phyloP scores from a whole-genome alignment of 305 asterid genomes.

The Fraxinus sp. region DNA sequence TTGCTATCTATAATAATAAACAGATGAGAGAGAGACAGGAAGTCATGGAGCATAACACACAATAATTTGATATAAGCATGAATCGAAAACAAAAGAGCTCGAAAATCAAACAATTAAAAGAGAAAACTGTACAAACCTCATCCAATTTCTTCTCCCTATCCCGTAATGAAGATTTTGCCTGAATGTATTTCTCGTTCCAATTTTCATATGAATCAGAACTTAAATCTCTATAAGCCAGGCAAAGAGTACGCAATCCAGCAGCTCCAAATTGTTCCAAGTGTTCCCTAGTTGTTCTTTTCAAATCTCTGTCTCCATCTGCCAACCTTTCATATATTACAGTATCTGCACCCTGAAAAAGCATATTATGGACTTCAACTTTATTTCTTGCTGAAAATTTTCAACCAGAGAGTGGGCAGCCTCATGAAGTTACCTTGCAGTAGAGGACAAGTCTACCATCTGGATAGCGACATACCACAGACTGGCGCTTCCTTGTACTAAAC shows the following conservation, averaged over 20 bases:
- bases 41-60: not conserved
- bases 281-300: conserved; percentile 82
- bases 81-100: not conserved
- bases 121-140: conserved; percentile 55
- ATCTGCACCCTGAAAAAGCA: conserved; percentile 85
- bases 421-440: conserved; percentile 86
- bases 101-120: conserved; percentile 1
- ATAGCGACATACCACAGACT: conserved; percentile 98
- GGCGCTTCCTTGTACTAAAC: conserved; percentile 98
- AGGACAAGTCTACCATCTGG: conserved; percentile 98
- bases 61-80: not conserved
- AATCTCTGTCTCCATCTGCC: conserved; percentile 61
- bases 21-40: not conserved
- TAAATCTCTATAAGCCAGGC: conserved; percentile 83
- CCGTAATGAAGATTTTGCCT: conserved; percentile 92
- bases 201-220: conserved; percentile 73
- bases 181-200: conserved; percentile 97
- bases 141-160: conserved; percentile 99
- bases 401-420: conserved; percentile 23
- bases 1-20: not conserved
- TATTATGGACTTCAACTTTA: conserved; percentile 22
- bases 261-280: conserved; percentile 96
- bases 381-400: conserved; percentile 20
- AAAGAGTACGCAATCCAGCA: conserved; percentile 97
- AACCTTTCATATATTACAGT: conserved; percentile 91